Evolutionary conservation across 805 yeast genomes (phyloP).

Genomic region (Candida bentonensis): DNA sequence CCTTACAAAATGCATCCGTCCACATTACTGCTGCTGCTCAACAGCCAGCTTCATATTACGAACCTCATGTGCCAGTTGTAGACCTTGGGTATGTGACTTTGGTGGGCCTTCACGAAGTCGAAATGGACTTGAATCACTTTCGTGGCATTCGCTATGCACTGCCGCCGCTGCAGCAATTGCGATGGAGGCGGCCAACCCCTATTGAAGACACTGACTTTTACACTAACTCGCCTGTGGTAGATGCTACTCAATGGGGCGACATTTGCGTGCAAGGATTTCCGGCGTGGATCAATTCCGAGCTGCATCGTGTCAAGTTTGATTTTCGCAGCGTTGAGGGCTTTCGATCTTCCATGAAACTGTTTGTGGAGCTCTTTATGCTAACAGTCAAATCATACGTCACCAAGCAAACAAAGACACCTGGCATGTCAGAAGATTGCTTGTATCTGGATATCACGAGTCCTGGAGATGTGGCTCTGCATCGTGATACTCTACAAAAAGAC

Average conservation of each 20-base stretch:
- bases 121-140: neutral
- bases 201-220: neutral
- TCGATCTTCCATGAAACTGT: neutral
- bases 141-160: neutral
- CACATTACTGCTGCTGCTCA: no score
- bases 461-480: neutral
- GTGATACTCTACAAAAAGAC: neutral
- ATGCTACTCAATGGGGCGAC: neutral
- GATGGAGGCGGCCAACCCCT: neutral
- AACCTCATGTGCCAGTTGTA: neutral
- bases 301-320: neutral
- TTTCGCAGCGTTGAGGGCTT: neutral
- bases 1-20: no score
- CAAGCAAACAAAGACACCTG: neutral
- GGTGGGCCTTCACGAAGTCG: neutral
- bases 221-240: neutral
- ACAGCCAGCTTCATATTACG: no score
- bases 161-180: neutral
- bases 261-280: conserved; percentile 1
- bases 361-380: neutral
- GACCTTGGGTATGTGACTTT: neutral
- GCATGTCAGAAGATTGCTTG: conserved; percentile 9
- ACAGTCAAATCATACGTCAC: neutral
- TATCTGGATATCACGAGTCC: conserved; percentile 11
- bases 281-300: neutral